Evolutionary conservation across 2,329 filamentous ascomycete species (phyloP).

Genomic region (Aspergillus neoniger): DNA sequence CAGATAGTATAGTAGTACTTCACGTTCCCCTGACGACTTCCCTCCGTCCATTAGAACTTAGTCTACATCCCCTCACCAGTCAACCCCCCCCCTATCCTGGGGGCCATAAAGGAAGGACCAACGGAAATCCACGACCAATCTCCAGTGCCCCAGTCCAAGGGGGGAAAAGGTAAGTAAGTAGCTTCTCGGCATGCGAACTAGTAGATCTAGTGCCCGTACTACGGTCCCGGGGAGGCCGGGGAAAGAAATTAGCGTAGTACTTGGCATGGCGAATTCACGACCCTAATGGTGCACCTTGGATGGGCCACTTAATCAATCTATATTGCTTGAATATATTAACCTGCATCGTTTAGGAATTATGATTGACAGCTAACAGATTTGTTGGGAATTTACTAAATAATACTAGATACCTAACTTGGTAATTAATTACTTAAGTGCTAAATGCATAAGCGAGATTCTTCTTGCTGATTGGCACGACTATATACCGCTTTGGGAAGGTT

Average conservation of each 20-base stretch:
- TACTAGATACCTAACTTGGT: neutral
- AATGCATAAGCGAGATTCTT: neutral
- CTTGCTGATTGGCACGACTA: constrained; percentile 5
- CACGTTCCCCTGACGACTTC: constrained; percentile 4
- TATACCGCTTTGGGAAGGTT: constrained; percentile 1
- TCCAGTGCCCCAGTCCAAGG: neutral
- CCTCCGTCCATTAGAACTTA: neutral
- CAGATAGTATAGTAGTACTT: neutral
- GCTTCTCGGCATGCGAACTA: constrained; percentile 7
- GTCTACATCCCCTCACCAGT: no score
- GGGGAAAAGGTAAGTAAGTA: no score
- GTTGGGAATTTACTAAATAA: neutral
- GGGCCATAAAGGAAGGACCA: neutral
- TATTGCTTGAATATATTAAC: constrained; percentile 7
- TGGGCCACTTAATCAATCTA: neutral
- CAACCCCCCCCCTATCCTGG: neutral
- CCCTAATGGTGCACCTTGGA: neutral
- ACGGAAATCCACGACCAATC: neutral
- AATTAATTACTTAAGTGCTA: neutral
- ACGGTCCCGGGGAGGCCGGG: constrained; percentile 10
- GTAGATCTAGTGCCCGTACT: constrained; percentile 16
- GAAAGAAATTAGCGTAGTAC: constrained; percentile 7
- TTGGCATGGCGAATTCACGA: neutral
- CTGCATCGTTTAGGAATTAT: constrained; percentile 3
- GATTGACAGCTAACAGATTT: constrained; percentile 7